Evolutionary conservation across 2,329 filamentous ascomycete species (phyloP), one percentile per base, ranked within the genome.

Genomic region (Aspergillus puulaauensis): DNA sequence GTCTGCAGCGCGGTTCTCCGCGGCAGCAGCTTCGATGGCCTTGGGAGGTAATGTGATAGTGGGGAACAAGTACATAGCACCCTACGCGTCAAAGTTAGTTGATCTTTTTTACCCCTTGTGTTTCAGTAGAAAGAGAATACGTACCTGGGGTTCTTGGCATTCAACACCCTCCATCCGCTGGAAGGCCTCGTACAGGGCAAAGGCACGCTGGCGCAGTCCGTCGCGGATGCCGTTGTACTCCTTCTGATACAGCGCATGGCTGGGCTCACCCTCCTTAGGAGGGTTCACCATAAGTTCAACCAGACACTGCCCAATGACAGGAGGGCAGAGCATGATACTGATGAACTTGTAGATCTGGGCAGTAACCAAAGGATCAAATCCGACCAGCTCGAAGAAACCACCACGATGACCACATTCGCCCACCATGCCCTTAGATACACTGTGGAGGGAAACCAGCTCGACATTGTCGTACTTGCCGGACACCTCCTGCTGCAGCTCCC

Each of bases 251-350:
- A 93, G 84, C 63, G 87, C 86, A 76, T 90, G 90, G 64, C 90
- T 96, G 15, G 91, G 90, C 59, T 96, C 89, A 58, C 95, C 93
- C 67, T 86, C 77, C 70, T 84, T 83, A 40, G 95, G 95, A 54
- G 95, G 95, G 82, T 98, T 97, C 70, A 97, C 92, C 93, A 98
- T 97, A 74, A 96, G 81, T 80, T 98, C 95, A 61, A 99, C 90
- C 48, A 98, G 83, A 79, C 95, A 98, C 82, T 99, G 95, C 60
- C 93, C 93, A 65, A 96, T 85, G 68, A 99, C 95, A 24, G 95
- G 93, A 51, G 95, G 89, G 79, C 95, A 99, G 65, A 99, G 88
- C 80, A 90, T 93, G 80, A 99, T 98, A 74, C 90, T 95, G 71
- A 98, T 90, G 75, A 96, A 96, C 81, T 99, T 99, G 86, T 98